These are phyloP conservation scores for Mortierella sp. DNA, from an alignment of 371 early-diverging fungal genomes.

Conservation along the genomic window DNA sequence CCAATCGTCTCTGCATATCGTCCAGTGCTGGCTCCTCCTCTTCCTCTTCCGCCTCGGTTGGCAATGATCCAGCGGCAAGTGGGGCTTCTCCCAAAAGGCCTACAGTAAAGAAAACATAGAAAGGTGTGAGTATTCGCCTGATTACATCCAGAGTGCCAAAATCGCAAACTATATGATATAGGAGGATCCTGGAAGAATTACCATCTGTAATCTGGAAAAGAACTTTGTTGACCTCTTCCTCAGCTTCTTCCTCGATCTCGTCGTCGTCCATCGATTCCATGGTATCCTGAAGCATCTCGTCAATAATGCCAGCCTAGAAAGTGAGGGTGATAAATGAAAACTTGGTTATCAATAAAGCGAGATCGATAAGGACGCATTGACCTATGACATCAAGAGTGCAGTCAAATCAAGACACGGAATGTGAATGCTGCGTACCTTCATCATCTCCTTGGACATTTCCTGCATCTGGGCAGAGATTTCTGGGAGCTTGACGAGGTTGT, in stretches of 20 bases:
- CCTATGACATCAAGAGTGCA: constrained; percentile 2
- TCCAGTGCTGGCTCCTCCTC: constrained; percentile 85
- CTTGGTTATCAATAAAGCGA: neutral
- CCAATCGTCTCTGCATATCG: constrained; percentile 88
- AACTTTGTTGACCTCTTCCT: constrained; percentile 93
- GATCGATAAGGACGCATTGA: neutral
- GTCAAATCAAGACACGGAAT: neutral
- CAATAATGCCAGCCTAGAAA: constrained; percentile 90
- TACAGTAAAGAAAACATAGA: constrained; percentile 27
- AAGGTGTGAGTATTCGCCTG: neutral
- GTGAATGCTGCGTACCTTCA: constrained; percentile 71
- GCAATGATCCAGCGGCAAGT: constrained; percentile 52
- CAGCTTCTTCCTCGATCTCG: constrained; percentile 94
- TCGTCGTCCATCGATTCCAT: constrained; percentile 91
- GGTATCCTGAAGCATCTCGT: constrained; percentile 95
- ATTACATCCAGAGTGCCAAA: neutral
- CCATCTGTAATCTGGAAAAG: constrained; percentile 93
- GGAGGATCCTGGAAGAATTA: constrained; percentile 23
- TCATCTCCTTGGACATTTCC: constrained; percentile 96
- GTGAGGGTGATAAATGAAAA: neutral
- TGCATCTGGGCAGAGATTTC: constrained; percentile 87
- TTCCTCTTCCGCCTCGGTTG: constrained; percentile 61
- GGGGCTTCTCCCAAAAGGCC: constrained; percentile 82
- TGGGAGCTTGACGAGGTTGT: constrained; percentile 86
- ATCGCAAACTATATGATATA: constrained; percentile 7